Evolutionary conservation across 345 rosid species (phyloP).

Genomic region (Passiflora organensis): DNA sequence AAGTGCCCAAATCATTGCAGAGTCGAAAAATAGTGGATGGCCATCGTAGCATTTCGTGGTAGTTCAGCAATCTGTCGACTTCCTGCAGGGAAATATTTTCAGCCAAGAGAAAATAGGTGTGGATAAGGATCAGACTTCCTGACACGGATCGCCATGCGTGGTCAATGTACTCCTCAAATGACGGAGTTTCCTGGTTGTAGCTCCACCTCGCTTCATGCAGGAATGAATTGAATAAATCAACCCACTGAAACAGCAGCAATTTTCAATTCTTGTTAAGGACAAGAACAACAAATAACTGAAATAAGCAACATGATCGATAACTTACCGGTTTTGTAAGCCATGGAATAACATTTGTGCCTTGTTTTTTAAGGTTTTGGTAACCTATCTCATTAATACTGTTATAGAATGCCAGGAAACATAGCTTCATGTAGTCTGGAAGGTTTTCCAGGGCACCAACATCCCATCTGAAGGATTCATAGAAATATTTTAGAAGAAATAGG

Average conservation of each 20-base stretch:
- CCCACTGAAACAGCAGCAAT: conserved; percentile 41
- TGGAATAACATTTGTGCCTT: conserved; percentile 18
- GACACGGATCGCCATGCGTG: conserved; percentile 32
- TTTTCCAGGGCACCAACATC: conserved; percentile 15
- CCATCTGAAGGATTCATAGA: conserved; percentile 17
- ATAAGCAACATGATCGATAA: neutral
- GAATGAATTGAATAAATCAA: conserved; percentile 36
- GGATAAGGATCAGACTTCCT: conserved; percentile 20
- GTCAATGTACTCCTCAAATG: conserved; percentile 32
- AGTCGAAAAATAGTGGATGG: conserved; percentile 37
- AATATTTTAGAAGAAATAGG: conserved; percentile 19
- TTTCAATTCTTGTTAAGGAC: too few relatives aligned
- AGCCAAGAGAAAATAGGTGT: conserved; percentile 16
- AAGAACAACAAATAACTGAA: neutral
- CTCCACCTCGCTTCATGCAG: conserved; percentile 40
- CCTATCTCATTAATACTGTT: conserved; percentile 26
- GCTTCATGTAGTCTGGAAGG: conserved; percentile 32
- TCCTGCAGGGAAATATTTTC: conserved; percentile 12
- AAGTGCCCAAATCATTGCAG: conserved; percentile 35
- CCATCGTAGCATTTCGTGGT: conserved; percentile 29
- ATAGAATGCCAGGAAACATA: conserved; percentile 24
- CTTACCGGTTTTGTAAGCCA: conserved; percentile 30
- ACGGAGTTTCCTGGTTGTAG: conserved; percentile 15
- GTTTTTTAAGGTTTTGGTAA: conserved; percentile 13
- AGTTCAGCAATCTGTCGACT: conserved; percentile 14